Base-by-base conservation (phyloP, 495 filamentous ascomycete species). In the Penicillium paradoxum region DNA sequence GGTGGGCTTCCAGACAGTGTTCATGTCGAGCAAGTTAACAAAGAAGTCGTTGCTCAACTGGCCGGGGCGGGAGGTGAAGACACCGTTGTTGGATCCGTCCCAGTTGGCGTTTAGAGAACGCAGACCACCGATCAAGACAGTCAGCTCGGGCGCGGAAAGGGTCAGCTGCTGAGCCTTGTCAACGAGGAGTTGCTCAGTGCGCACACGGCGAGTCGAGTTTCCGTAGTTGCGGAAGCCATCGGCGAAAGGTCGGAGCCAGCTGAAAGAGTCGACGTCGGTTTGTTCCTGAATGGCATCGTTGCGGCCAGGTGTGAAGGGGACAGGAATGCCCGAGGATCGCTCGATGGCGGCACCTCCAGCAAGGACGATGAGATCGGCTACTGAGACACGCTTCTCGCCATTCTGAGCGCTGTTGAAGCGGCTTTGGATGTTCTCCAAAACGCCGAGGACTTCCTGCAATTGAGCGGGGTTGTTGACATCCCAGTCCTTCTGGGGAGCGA, bases 161-260 rank as follows among this genome's bases (percentile, higher is more conserved):
- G 77, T 85, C 25, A 89, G 80, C 15, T 83, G 78, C 43, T 86
- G 73, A 3, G 85, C 85, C 51, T 68, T 76, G 77, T 89, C 85
- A 53, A 89, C 75, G 39, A 88, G 79, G 62, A 79, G 75, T 58
- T 86, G 76, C 67, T 89, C 85, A 19, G 79, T 75, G 58, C 72
- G 73, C 3, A 83, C 83, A 27, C 83, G 80, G 5, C 60, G 45
- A 5, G 77, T 80, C 8, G 77, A 79, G 42, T 73, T 70, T 61
- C 84, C 84, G 58, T 85, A 89, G 79, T 82, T 87, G 68, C 85
- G 85, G 85, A 89, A 89, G 18, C 83, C 85, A 57, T 89, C 85
- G 46, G 73, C 74, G 22, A 67, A 40, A 0, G 85, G 83, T 71
- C 86, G 77, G 48, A 89, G 78, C 63, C 82, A 71, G 29, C 54